A percentile compares a stretch with the other conserved stretches of the same genome.
Conservation (phyloP, 768 basidiomycete species). For the Leucocoprinus birnbaumii region DNA sequence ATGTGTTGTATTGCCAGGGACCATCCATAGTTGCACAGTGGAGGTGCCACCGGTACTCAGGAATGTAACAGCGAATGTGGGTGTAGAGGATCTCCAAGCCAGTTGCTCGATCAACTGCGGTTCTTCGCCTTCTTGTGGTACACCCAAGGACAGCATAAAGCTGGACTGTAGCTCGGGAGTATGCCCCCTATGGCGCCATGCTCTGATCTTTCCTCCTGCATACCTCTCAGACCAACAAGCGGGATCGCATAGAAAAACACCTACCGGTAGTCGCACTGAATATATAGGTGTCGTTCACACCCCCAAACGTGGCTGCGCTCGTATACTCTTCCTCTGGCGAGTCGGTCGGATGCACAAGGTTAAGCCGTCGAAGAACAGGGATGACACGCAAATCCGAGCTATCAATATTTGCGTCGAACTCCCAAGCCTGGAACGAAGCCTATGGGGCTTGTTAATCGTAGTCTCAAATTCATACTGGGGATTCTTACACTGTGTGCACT, state of each 20-base stretch:
- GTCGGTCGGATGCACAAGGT: neutral
- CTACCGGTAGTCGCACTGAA: neutral
- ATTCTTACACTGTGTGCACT: neutral
- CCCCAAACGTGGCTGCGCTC: neutral
- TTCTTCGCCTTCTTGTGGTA: neutral
- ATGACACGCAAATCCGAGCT: conserved; percentile 3
- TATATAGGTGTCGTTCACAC: neutral
- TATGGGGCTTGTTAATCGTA: too few species aligned
- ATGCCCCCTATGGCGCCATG: neutral
- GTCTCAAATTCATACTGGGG: too few species aligned
- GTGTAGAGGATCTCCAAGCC: conserved; percentile 1
- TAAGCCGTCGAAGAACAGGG: conserved; percentile 3
- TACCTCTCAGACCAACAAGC: neutral
- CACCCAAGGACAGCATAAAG: neutral
- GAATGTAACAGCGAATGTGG: neutral
- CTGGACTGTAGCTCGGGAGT: neutral
- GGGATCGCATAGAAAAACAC: too few species aligned
- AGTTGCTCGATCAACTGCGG: neutral
- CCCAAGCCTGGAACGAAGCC: conserved; percentile 1
- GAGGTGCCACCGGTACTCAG: neutral
- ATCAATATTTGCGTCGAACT: conserved; percentile 4
- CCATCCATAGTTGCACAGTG: conserved; percentile 3
- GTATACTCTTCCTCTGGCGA: neutral
- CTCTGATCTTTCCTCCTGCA: neutral
- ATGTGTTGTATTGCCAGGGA: neutral